Evolutionary conservation across 2,329 filamentous ascomycete species (phyloP).

Genomic region (Sclerotinia nivalis): DNA sequence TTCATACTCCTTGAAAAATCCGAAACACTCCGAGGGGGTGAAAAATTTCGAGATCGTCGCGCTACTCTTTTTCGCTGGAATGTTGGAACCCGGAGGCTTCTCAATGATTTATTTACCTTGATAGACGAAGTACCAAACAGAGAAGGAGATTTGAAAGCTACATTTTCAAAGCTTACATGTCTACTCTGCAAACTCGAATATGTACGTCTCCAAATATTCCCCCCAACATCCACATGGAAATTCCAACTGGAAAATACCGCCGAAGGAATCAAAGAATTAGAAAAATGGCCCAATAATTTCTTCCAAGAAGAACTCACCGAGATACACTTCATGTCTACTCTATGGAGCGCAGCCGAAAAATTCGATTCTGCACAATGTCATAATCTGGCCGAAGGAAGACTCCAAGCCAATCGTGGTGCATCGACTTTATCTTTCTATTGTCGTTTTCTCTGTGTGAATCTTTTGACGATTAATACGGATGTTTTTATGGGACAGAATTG

Average conservation of each 20-base stretch:
- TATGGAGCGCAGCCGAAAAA: neutral
- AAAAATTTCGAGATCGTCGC: slow-evolving; percentile 11
- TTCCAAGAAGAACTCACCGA: neutral
- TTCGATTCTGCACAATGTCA: neutral
- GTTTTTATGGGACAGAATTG: neutral
- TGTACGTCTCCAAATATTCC: slow-evolving; percentile 11
- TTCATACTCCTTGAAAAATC: neutral
- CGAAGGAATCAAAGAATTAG: neutral
- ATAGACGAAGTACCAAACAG: neutral
- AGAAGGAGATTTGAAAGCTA: neutral
- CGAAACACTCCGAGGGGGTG: neutral
- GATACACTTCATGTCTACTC: neutral
- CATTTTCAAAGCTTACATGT: neutral
- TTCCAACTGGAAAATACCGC: neutral
- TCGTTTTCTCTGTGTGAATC: neutral
- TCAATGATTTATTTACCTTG: neutral
- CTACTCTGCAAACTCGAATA: slow-evolving; percentile 7
- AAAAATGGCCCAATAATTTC: neutral
- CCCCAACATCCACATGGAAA: slow-evolving; percentile 3
- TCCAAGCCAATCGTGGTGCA: neutral
- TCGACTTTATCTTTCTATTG: slow-evolving; percentile 7
- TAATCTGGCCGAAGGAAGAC: neutral
- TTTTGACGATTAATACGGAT: neutral
- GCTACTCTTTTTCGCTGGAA: slow-evolving; percentile 15
- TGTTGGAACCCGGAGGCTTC: neutral